Conservation (phyloP, 257 asterid species). For the Primulina eburnea region DNA sequence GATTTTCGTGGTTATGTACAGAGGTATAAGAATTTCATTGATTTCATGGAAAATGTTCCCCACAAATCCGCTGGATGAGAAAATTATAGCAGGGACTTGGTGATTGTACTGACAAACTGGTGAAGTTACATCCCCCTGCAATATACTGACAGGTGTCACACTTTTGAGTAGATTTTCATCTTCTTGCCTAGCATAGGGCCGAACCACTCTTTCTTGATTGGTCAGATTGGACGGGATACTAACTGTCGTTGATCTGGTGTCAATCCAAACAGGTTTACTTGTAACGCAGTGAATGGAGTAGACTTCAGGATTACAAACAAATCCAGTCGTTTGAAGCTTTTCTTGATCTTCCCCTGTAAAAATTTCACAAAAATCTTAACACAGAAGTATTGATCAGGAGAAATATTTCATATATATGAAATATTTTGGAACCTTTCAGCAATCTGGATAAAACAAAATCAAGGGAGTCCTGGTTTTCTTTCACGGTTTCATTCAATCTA, state of each 20-base stretch:
- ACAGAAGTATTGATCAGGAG: not conserved
- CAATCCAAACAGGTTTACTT: constrained; percentile 34
- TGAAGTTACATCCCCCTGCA: constrained; percentile 29
- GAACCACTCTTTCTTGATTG: constrained; percentile 26
- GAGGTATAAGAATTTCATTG: constrained; percentile 73
- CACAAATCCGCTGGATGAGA: constrained; percentile 75
- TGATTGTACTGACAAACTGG: constrained; percentile 42
- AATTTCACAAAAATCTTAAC: not conserved
- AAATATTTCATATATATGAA: not conserved
- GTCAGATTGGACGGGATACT: constrained; percentile 30
- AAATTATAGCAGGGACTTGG: constrained; percentile 64
- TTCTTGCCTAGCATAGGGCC: constrained; percentile 64
- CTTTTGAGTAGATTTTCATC: constrained; percentile 34
- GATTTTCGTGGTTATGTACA: constrained; percentile 55
- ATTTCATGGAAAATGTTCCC: constrained; percentile 86
- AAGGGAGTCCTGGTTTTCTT: constrained; percentile 23
- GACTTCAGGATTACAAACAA: constrained; percentile 34
- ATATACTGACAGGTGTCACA: constrained; percentile 46
- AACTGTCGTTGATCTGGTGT: constrained; percentile 45
- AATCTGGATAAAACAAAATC: constrained; percentile 30
- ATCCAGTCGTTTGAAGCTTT: constrained; percentile 43
- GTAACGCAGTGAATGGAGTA: constrained; percentile 52
- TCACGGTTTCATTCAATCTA: not conserved
- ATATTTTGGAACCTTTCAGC: constrained; percentile 29
- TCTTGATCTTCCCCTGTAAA: constrained; percentile 42